Conservation (phyloP, 805 yeast genomes). For the Candida yuanshanica region DNA sequence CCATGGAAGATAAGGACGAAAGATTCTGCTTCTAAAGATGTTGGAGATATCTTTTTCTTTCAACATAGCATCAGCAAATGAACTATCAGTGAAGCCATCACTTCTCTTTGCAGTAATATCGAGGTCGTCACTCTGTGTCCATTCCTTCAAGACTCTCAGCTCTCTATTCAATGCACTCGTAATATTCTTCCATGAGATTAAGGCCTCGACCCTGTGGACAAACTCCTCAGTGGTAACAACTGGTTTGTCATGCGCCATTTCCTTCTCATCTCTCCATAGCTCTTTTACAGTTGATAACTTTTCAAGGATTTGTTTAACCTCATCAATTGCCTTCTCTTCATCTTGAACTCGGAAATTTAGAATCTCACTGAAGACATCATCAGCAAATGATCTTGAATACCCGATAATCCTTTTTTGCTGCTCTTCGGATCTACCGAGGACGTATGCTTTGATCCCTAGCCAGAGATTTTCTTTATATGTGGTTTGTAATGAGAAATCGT, state of each 20-base stretch:
- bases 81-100: constrained; percentile 48
- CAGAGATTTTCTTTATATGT: constrained; percentile 70
- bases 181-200: constrained; percentile 79
- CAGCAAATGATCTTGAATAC: constrained; percentile 68
- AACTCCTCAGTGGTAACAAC: constrained; percentile 59
- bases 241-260: constrained; percentile 78
- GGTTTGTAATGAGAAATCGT: constrained; percentile 45
- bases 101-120: constrained; percentile 47
- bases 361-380: constrained; percentile 65
- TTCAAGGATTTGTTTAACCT: constrained; percentile 52
- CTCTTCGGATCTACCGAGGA: constrained; percentile 71
- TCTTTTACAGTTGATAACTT: constrained; percentile 63
- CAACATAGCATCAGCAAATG: constrained; percentile 78
- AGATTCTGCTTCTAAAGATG: constrained; percentile 64
- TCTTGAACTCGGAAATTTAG: constrained; percentile 54
- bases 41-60: constrained; percentile 73
- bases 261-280: constrained; percentile 73
- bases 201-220: constrained; percentile 60
- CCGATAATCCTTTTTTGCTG: constrained; percentile 68
- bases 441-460: constrained; percentile 81
- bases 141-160: constrained; percentile 51
- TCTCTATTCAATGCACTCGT: constrained; percentile 64
- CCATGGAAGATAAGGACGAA: constrained; percentile 72
- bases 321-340: constrained; percentile 37
- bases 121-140: constrained; percentile 83